Evolutionary conservation across 1,139 yeast genomes (phyloP), one percentile per base, ranked within the genome.

Genomic region (Suhomyces choctaworum): DNA sequence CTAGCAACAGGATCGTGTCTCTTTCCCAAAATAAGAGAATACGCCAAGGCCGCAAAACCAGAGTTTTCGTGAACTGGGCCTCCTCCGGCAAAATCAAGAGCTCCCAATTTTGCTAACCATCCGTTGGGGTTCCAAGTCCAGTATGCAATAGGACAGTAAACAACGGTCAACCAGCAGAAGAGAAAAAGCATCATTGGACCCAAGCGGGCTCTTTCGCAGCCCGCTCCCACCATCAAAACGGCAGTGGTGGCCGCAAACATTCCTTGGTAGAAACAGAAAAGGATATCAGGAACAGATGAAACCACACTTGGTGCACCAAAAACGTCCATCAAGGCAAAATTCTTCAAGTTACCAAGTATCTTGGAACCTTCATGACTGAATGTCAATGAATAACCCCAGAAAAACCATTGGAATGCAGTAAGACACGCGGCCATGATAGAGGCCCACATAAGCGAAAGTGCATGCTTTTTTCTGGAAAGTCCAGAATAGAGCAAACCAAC

Each of bases 81-180:
- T 56, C 97, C 97, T 53, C 98, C 98, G 24, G 97, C 97, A 58
- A 87, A 92, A 66, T 92, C 98, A 41, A 88, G 76, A 21, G 89
- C 82, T 45, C 97, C 97, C 40, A 90, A 72, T 31, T 66, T 68
- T 38, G 73, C 76, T 46, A 90, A 73, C 97, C 97, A 92, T 32
- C 97, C 98, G 40, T 76, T 76, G 21, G 80, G 75, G 60, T 90
- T 92, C 97, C 97, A 92, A 19, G 95, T 85, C 97, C 97, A 90
- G 70, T 84, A 85, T 11, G 97, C 97, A 59, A 78, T 71, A 40
- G 97, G 97, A 60, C 95, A 84, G 72, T 92, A 92, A 31, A 92
- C 97, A 30, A 92, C 78, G n/a, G 97, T 89, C 66, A 88, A 78
- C 97, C 97, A 92, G 49, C 86, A 66, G 62, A 92, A 90, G 45